These are phyloP conservation scores for Tolypocladium tropicale DNA, from an alignment of 2,329 filamentous ascomycete genomes.

Conservation along the genomic window DNA sequence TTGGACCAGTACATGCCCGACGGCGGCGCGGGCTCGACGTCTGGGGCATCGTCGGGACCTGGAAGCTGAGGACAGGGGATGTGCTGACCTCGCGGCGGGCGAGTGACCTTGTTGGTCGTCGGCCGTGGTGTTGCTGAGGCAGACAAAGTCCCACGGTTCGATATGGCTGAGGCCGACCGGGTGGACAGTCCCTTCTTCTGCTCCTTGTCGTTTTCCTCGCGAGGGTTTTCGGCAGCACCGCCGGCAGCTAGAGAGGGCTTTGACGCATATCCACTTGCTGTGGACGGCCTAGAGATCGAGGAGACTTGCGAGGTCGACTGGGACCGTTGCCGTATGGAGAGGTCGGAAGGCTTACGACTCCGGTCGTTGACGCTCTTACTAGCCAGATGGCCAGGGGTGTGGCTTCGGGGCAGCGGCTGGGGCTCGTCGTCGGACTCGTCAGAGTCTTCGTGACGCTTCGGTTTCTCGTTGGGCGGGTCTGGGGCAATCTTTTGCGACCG, in stretches of 20 bases:
- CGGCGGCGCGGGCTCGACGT: slow-evolving; percentile 52
- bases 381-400: slow-evolving; percentile 52
- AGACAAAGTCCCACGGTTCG: slow-evolving; percentile 14
- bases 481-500: slow-evolving; percentile 44
- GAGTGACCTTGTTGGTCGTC: slow-evolving; percentile 8
- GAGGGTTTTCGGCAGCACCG: slow-evolving; percentile 11
- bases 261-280: background rate
- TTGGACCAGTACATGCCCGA: slow-evolving; percentile 66
- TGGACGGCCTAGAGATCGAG: slow-evolving; percentile 15
- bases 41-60: slow-evolving; percentile 43
- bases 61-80: slow-evolving; percentile 46
- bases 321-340: slow-evolving; percentile 43
- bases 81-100: slow-evolving; percentile 28
- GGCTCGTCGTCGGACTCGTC: slow-evolving; percentile 23
- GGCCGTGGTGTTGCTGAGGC: slow-evolving; percentile 7
- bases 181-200: slow-evolving; percentile 30
- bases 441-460: slow-evolving; percentile 16
- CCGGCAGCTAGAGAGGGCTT: slow-evolving; percentile 15
- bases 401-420: slow-evolving; percentile 39
- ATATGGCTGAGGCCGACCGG: slow-evolving; percentile 45
- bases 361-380: slow-evolving; percentile 43
- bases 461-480: slow-evolving; percentile 10
- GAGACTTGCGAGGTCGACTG: slow-evolving; percentile 34
- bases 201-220: slow-evolving; percentile 13
- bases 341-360: slow-evolving; percentile 40